Percentiles rank a stretch among this genome's conserved stretches.
phyloP scores from a whole-genome alignment of 208 protist species.

The Leishmania amazonensis region DNA sequence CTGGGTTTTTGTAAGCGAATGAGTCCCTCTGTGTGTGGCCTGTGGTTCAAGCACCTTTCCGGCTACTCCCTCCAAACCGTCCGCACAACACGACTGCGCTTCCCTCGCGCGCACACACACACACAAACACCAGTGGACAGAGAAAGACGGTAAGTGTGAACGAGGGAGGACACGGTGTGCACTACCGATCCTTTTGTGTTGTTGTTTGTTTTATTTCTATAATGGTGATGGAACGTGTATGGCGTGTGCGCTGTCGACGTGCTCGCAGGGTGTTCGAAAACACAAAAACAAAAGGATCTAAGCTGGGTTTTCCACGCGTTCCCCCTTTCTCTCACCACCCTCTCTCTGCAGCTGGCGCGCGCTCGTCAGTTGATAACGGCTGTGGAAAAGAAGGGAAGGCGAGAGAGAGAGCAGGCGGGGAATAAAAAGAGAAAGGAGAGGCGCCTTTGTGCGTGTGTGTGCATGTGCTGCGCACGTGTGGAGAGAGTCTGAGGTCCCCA shows the following conservation, averaged over 20 bases:
- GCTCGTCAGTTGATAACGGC: not conserved
- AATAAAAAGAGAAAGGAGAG: not conserved
- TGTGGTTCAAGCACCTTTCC: not conserved
- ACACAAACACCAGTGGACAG: not conserved
- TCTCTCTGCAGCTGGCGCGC: not conserved
- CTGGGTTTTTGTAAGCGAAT: not conserved
- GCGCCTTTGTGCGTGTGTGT: not conserved
- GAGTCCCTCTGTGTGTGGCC: not conserved
- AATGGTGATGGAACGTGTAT: not conserved
- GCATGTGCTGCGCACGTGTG: not conserved
- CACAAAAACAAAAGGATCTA: not conserved
- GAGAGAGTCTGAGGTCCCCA: conserved; percentile 1
- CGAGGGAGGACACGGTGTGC: not conserved
- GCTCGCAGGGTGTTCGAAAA: not conserved
- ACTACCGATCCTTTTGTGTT: not conserved
- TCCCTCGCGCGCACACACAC: not conserved
- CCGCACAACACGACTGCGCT: not conserved
- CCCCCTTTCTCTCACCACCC: not conserved
- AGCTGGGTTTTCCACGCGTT: not conserved
- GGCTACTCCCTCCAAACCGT: not conserved
- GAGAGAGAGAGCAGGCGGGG: not conserved
- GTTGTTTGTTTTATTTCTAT: not conserved
- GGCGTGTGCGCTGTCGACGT: not conserved
- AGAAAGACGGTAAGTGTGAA: not conserved
- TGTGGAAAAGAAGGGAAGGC: not conserved